Evolutionary conservation across 116 monocot genomes (phyloP), one percentile per base, ranked within the genome.

Genomic region (Dioscorea cayenensis): DNA sequence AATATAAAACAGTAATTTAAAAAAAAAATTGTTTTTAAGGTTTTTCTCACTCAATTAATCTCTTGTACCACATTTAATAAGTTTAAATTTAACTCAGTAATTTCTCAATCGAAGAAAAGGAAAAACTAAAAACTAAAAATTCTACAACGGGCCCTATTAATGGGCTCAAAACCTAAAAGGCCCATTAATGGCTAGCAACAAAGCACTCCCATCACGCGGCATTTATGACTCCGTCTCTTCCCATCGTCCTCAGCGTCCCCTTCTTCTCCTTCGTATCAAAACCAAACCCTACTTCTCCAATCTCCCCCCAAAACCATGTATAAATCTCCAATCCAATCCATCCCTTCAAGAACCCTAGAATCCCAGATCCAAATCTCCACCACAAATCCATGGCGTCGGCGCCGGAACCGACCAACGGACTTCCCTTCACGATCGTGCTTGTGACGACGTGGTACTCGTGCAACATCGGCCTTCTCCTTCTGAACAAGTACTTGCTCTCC

Each of bases 391-490:
- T 35, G 74, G n/a, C 3, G 65, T 19, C 23, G 51, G 36, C 36
- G 72, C 49, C 50, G 63, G 64, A 48, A 65, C 20, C 52, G 71
- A 66, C 35, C 36, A 67, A 29, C 28, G 85, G 78, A 0, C 73
- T 84, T 37, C 38, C 90, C 66, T 97, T 97, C 79, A 97, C 97
- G 14, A 27, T 90, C 36, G 82, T 78, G 66, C 80, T 96, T 28
- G 87, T 96, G 36, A 35, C 79, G 52, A 36, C 83, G 13, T 97
- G 93, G 97, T 93, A 97, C 83, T 81, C 90, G 23, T 97, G 93
- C 74, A 97, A 97, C 83, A 97, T 93, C 76, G 90, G 97, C 28
- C 90, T 97, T 21, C 90, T 97, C 22, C 88, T 97, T 52, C 90
- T 97, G 55, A 97, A 96, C 90, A 97, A 92, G 81, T 97, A 93